Base-by-base conservation (phyloP, 768 basidiomycete species). In the Neoboletus brunneissimus region DNA sequence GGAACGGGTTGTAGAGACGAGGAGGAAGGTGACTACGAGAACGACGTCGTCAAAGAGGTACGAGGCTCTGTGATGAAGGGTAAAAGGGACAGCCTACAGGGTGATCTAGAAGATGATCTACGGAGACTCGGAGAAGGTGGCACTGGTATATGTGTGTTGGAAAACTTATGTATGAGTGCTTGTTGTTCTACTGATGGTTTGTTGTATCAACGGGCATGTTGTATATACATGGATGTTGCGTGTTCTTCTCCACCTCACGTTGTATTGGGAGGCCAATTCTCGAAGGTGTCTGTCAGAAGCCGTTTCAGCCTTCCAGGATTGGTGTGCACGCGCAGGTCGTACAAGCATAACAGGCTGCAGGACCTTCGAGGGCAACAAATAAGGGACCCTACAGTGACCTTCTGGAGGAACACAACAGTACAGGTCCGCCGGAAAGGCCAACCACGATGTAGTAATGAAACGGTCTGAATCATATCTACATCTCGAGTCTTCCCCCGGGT, bases 1-100 rank as follows among this genome's bases (percentile, higher is more conserved):
- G 20, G 87, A 88, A 64, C 72, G 77, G 60, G 86, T 86, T 56
- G 86, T 88, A 60, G 84, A 88, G 32, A 74, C 77, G 49, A 81
- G 79, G 32, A 72, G 82, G 60, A 72, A 66, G 56, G 59, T 75
- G 16, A 72, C 76, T 15, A 78, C 75, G 48, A 70, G 79, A 59
- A 83, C 82, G 15, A 65, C 70, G 25, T 76, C 80, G 44, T 71
- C 88, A 67, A 89, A 86, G 78, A 77, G 87, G 66, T 80, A 81
- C 9, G 52, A 59, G 9, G 48, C 2, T 20, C 35, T 34, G 37
- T 45, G 55, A 58, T 10, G 7, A 23, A 34, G 15, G 18, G 8
- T 5, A 32, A 16, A 12, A 16, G 20, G 32, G 31, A 18, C 16
- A n/a, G n/a, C n/a, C n/a, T n/a, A n/a, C n/a, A 20, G 25, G 41